These are phyloP conservation scores for Aeschynomene evenia DNA, from an alignment of 306 rosid species.

Conservation along the genomic window DNA sequence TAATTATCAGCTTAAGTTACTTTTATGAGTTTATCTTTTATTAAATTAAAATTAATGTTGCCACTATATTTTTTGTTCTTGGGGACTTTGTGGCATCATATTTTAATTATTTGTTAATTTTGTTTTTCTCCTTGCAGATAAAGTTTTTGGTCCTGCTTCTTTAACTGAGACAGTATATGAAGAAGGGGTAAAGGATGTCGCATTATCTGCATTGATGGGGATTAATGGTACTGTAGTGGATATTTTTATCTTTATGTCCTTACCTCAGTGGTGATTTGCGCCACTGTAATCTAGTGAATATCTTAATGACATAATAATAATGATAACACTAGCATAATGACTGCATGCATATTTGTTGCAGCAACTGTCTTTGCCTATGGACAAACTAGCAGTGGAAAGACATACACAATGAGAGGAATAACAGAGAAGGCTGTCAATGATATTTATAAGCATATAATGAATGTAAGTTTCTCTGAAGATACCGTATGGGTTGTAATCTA, in stretches of 20 bases:
- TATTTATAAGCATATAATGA: slow-evolving; percentile 81
- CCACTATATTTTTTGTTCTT: background rate
- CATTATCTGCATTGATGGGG: slow-evolving; percentile 91
- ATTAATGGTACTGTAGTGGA: slow-evolving; percentile 67
- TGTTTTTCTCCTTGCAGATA: slow-evolving; percentile 56
- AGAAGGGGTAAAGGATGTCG: slow-evolving; percentile 94
- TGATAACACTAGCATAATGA: too few relatives aligned
- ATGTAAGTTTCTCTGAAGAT: slow-evolving; percentile 49
- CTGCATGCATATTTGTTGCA: slow-evolving; percentile 37
- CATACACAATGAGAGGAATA: slow-evolving; percentile 97
- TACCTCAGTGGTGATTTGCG: background rate
- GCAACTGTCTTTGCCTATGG: slow-evolving; percentile 98
- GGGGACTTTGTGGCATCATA: background rate
- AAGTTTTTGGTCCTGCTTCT: slow-evolving; percentile 76
- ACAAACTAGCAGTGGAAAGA: slow-evolving; percentile 99
- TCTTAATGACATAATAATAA: background rate
- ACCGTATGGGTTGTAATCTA: background rate
- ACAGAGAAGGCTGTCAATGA: slow-evolving; percentile 97
- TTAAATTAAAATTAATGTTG: background rate
- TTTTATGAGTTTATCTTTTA: background rate
- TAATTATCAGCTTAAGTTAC: background rate
- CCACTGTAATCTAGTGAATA: background rate
- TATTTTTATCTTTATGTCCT: slow-evolving; percentile 1
- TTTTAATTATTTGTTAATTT: slow-evolving; percentile 17
- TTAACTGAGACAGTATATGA: slow-evolving; percentile 83